Base-by-base conservation (phyloP, 2,329 filamentous ascomycete genomes). In the Penicillium sp. region DNA sequence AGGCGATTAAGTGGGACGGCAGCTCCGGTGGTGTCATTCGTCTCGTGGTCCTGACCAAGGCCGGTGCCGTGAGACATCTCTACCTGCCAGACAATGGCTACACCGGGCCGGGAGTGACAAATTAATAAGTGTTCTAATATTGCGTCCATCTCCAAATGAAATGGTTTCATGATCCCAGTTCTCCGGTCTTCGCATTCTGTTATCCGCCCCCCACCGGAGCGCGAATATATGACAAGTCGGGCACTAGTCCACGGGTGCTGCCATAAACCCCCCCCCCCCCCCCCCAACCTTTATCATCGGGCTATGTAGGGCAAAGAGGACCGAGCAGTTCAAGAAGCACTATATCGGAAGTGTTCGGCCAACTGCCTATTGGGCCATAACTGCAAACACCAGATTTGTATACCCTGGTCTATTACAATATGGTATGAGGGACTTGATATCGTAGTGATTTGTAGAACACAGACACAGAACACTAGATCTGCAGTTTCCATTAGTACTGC, bases 1-100 rank as follows among this genome's bases (percentile, higher is more conserved):
- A 99, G 82, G 94, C 94, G 16, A 97, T 99, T 84, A 96, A 96
- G 80, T 99, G 94, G 94, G 94, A 99, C 74, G 94, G 94, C 63
- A 97, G 92, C 81, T 97, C 94, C 3, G 94, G 94, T 65, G 94
- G 94, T 79, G 94, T 99, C 59, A 99, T 99, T 71, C 87, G 94
- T 68, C 91, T 99, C 90, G 93, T 97, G 61, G 94, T 99, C 58
- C 79, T 99, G 77, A 99, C 93, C 61, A 87, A 87, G 69, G 86
- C 89, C 72, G 94, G 94, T 36, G 92, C 93, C 7, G 87, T 94
- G 78, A 86, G 94, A 78, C 94, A 97, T 81, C 78, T 99, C 73
- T 99, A 97, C 77, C 83, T 99, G 71, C 94, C 94, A 43, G 93
- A 99, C 80, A 90, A 89, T 70, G 86, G 88, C 69, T 99, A 99